Percentiles rank a stretch among this genome's conserved stretches.
These are phyloP conservation scores for Saraca asoca DNA, from an alignment of 331 rosid species.

Conservation along the genomic window DNA sequence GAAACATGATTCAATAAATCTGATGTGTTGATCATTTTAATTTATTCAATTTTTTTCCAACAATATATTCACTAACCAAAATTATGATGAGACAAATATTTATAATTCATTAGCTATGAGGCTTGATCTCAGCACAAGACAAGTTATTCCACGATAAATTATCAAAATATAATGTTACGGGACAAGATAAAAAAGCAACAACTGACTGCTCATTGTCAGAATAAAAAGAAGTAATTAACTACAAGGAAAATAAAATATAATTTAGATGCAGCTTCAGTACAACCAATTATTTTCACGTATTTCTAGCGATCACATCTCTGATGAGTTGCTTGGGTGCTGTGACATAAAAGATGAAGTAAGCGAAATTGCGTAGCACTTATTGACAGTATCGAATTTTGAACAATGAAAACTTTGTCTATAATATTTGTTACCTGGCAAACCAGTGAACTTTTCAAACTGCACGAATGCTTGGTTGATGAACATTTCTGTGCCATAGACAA, in stretches of 20 bases:
- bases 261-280: neutral
- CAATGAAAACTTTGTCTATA: no score
- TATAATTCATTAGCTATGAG: no score
- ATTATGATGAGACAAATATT: no score
- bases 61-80: no score
- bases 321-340: constrained; percentile 70
- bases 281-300: neutral
- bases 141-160: neutral
- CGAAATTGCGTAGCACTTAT: constrained; percentile 53
- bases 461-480: constrained; percentile 68
- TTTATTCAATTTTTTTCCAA: no score
- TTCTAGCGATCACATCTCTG: constrained; percentile 48
- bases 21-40: no score
- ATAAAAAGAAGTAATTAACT: neutral
- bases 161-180: neutral
- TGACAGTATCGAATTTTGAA: no score
- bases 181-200: constrained; percentile 10
- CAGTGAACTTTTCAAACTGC: constrained; percentile 63
- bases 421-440: constrained; percentile 49
- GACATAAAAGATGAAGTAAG: constrained; percentile 11
- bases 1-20: no score
- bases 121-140: no score
- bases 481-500: constrained; percentile 69
- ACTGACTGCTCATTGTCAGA: neutral
- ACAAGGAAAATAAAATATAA: no score